These are phyloP conservation scores for Ramichloridium luteum DNA, from an alignment of 2,329 filamentous ascomycete genomes.

Conservation along the genomic window DNA sequence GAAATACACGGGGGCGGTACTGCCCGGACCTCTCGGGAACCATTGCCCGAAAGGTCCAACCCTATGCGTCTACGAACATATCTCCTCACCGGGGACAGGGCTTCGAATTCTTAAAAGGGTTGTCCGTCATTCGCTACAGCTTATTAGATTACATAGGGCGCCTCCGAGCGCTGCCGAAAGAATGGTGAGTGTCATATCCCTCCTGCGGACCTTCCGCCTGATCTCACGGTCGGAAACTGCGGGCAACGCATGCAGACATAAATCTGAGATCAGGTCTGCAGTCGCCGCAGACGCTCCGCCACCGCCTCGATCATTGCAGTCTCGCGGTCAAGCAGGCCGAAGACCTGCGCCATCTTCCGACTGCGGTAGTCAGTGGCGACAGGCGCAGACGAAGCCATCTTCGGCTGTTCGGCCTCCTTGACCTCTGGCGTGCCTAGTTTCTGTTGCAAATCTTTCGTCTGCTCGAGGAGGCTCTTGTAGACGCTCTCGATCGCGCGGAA, in stretches of 20 bases:
- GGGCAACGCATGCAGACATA: not conserved
- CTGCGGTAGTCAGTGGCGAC: constrained; percentile 41
- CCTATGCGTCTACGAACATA: too few relatives aligned
- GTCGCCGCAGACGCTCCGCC: constrained; percentile 47
- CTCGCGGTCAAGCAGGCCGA: constrained; percentile 52
- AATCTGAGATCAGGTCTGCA: constrained; percentile 24
- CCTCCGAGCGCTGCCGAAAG: too few relatives aligned
- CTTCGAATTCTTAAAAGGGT: too few relatives aligned
- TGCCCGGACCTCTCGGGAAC: too few relatives aligned
- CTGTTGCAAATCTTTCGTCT: constrained; percentile 19
- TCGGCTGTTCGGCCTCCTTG: constrained; percentile 17
- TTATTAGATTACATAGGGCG: too few relatives aligned
- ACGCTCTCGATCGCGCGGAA: constrained; percentile 18
- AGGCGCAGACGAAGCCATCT: constrained; percentile 41
- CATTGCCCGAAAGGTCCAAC: too few relatives aligned
- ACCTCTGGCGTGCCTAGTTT: constrained; percentile 21
- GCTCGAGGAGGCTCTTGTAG: constrained; percentile 17
- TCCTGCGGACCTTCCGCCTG: too few relatives aligned
- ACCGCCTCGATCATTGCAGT: constrained; percentile 56
- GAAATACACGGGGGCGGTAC: too few relatives aligned
- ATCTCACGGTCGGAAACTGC: too few relatives aligned
- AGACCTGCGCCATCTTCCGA: constrained; percentile 52
- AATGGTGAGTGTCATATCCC: too few relatives aligned
- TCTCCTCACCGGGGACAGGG: too few relatives aligned
- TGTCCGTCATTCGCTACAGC: too few relatives aligned